Base-by-base conservation (phyloP, 805 yeast genomes). In the Peterozyma toletana region DNA sequence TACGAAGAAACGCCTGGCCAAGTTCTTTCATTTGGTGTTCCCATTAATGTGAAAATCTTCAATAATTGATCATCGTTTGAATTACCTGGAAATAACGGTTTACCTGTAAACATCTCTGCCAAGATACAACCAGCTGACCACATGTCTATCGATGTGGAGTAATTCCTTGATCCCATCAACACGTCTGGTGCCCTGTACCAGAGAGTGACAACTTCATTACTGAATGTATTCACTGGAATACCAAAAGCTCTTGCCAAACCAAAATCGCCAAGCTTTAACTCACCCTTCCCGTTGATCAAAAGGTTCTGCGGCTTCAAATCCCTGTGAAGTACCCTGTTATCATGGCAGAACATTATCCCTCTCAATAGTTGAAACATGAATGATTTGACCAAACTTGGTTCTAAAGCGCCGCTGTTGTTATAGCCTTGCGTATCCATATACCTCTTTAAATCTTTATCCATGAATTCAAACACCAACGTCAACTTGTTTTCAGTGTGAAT, bases 151-250 rank as follows among this genome's bases (percentile, higher is more conserved):
- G 96, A 90, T 0, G 99, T 93, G 38, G 96, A 86, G 64, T 93
- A 93, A 45, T 95, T 91, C 54, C 96, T 79, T 2, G 96, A 88
- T 2, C 99, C 99, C 57, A 93, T 73, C 42, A 93, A 69, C 30
- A 93, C 98, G 60, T 91, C 99, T 0, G 99, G 99, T 0, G 98
- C 96, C 51, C 99, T 77, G 64, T 91, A 91, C 99, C 99, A 93
- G 50, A 93, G 69, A 0, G 99, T 93, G 38, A 93, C 99, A 42
- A 93, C 98, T 62, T 93, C 99, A 63, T 91, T 93, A 16, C 96
- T 87, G 58, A 90, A 93, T 0, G 99, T 93, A 66, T 95, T 89
- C 49, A 93, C 91, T 2, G 99, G 99, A 43, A 93, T 95, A 14
- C 99, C 99, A 66, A 87, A 93, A 4, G 99, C 99, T 50, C 99